Evolutionary conservation across 208 protist species (phyloP).

Genomic region (Vickermania spadyakhi): DNA sequence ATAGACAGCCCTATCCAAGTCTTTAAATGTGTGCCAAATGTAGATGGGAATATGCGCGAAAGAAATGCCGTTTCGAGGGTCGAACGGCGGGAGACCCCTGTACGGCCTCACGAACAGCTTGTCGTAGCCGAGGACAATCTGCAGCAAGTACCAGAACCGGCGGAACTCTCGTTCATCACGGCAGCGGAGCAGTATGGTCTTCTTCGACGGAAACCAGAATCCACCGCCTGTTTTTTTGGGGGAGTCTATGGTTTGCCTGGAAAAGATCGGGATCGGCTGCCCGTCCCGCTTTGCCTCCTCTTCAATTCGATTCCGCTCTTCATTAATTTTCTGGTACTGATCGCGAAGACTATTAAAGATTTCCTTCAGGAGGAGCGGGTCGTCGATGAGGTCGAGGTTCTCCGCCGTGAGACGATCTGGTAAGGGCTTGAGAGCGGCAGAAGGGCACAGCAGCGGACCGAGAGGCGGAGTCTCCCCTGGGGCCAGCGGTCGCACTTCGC

Average conservation of each 20-base stretch:
- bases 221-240: background rate
- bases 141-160: constrained; percentile 14
- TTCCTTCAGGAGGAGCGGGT: constrained; percentile 10
- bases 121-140: constrained; percentile 15
- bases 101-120: constrained; percentile 7
- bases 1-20: constrained; percentile 8
- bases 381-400: background rate
- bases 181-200: constrained; percentile 3
- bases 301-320: background rate
- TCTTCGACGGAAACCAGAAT: background rate
- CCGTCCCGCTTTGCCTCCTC: background rate
- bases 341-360: constrained; percentile 11
- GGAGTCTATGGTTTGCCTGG: background rate
- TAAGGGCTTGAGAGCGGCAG: background rate
- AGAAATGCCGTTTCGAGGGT: constrained; percentile 14
- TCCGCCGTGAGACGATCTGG: background rate
- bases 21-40: constrained; percentile 4
- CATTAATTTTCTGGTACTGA: constrained; percentile 7
- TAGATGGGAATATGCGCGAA: constrained; percentile 12
- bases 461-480: constrained; percentile 4
- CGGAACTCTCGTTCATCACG: constrained; percentile 15
- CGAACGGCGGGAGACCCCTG: constrained; percentile 13
- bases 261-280: background rate
- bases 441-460: constrained; percentile 11
- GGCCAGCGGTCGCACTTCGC: constrained; percentile 9